Conservation (phyloP, 2,329 filamentous ascomycete genomes). For the Microsporum canis region DNA sequence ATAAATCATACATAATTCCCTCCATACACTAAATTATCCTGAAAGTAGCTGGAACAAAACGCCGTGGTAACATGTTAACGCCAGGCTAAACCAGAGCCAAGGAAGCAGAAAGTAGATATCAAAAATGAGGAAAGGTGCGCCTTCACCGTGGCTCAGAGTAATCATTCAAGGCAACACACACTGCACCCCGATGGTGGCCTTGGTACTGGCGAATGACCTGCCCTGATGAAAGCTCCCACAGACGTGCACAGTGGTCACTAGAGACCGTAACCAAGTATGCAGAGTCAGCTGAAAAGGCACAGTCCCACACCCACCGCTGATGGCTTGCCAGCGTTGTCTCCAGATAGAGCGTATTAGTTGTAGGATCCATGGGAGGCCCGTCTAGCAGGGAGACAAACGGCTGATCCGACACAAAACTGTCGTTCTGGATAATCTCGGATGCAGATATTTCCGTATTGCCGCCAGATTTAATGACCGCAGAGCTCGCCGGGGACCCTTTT, state of each 20-base stretch:
- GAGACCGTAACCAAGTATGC: slow-evolving; percentile 90
- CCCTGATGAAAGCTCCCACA: slow-evolving; percentile 82
- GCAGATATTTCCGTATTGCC: background rate
- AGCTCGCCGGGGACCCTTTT: background rate
- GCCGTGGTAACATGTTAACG: background rate
- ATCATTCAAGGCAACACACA: slow-evolving; percentile 88
- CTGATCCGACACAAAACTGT: slow-evolving; percentile 13
- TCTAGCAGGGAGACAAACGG: slow-evolving; percentile 27
- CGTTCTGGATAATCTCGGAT: slow-evolving; percentile 10
- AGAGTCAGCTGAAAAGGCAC: slow-evolving; percentile 84
- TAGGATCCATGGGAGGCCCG: slow-evolving; percentile 31
- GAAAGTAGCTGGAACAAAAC: background rate
- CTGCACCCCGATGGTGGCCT: slow-evolving; percentile 80
- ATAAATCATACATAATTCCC: background rate
- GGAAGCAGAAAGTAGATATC: background rate
- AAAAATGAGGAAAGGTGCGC: background rate
- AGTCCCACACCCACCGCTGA: slow-evolving; percentile 97
- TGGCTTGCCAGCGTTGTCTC: slow-evolving; percentile 82
- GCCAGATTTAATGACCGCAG: background rate
- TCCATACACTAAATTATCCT: background rate
- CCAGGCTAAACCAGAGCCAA: slow-evolving; percentile 1
- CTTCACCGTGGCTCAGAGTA: slow-evolving; percentile 43
- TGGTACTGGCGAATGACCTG: slow-evolving; percentile 92
- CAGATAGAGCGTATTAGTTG: slow-evolving; percentile 53
- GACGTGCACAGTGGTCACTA: slow-evolving; percentile 80